Percentiles rank a stretch among this genome's conserved stretches.
Conservation (phyloP, 164 flowering plant genomes). For the Annona cherimola region DNA sequence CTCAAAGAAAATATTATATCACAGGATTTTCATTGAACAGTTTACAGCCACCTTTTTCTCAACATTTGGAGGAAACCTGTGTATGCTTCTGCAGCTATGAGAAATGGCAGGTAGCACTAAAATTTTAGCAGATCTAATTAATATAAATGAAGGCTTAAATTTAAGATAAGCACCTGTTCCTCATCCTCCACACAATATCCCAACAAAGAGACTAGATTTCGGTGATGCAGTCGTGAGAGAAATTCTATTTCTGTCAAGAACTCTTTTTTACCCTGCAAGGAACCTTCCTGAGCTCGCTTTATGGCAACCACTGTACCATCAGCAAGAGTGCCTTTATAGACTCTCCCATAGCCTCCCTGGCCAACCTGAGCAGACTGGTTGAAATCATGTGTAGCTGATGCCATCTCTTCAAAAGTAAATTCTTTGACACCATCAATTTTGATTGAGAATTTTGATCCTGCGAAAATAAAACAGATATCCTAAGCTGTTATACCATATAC, state of each 20-base stretch:
- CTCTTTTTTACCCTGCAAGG: conserved; percentile 68
- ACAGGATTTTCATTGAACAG: too few species aligned
- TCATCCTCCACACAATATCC: conserved; percentile 73
- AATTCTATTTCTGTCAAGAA: conserved; percentile 72
- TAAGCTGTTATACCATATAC: not conserved
- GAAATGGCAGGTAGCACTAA: too few species aligned
- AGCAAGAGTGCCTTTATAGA: conserved; percentile 51
- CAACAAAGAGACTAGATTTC: conserved; percentile 61
- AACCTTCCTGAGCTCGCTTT: conserved; percentile 70
- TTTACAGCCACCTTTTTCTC: too few species aligned
- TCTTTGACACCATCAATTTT: conserved; percentile 64
- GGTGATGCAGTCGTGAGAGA: conserved; percentile 70
- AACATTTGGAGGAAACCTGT: too few species aligned
- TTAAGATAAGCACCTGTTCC: conserved; percentile 50
- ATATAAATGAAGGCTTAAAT: too few species aligned
- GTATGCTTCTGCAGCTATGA: too few species aligned
- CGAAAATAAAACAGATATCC: conserved; percentile 1
- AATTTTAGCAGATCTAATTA: too few species aligned
- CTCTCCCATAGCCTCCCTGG: conserved; percentile 83
- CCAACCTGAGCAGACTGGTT: conserved; percentile 45
- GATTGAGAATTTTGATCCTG: conserved; percentile 46
- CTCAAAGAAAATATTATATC: too few species aligned
- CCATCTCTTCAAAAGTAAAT: conserved; percentile 54
- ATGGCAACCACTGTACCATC: conserved; percentile 55
- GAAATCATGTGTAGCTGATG: conserved; percentile 52